Conservation (phyloP, 768 basidiomycete species). For the Botryobasidium botryosum region DNA sequence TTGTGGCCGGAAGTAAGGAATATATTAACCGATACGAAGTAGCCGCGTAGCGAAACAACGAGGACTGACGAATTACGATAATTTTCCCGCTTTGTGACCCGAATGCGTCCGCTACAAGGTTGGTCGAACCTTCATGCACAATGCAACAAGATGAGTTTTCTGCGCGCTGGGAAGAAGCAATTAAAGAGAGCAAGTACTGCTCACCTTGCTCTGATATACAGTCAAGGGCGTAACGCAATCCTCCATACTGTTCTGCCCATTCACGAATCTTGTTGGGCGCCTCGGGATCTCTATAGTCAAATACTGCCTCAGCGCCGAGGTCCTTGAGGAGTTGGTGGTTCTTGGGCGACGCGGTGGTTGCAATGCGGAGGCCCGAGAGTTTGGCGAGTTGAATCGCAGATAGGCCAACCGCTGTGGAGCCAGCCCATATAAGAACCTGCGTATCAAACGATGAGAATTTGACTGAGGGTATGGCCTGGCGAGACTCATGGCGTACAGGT, state of each 20-base stretch:
- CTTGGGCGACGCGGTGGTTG: slow-evolving; percentile 27
- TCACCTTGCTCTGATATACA: slow-evolving; percentile 6
- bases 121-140: slow-evolving; percentile 1
- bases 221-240: too few relatives aligned
- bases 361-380: slow-evolving; percentile 27
- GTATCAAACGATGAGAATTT: neutral
- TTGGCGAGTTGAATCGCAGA: slow-evolving; percentile 28
- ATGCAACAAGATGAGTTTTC: neutral
- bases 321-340: slow-evolving; percentile 23
- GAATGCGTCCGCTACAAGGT: neutral
- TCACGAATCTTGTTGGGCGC: slow-evolving; percentile 12
- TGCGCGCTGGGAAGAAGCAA: neutral
- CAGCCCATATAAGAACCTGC: slow-evolving; percentile 12
- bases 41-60: neutral
- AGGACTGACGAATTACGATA: neutral
- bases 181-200: neutral
- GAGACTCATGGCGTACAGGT: too few relatives aligned
- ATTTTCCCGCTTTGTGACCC: slow-evolving; percentile 3
- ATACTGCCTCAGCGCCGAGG: slow-evolving; percentile 28
- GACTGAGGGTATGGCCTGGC: slow-evolving; percentile 5
- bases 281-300: slow-evolving; percentile 20
- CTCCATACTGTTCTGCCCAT: slow-evolving; percentile 10
- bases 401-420: slow-evolving; percentile 17
- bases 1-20: neutral
- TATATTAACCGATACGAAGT: neutral